Base-by-base conservation (phyloP, 495 filamentous ascomycete genomes). In the Aspergillus sparsus region DNA sequence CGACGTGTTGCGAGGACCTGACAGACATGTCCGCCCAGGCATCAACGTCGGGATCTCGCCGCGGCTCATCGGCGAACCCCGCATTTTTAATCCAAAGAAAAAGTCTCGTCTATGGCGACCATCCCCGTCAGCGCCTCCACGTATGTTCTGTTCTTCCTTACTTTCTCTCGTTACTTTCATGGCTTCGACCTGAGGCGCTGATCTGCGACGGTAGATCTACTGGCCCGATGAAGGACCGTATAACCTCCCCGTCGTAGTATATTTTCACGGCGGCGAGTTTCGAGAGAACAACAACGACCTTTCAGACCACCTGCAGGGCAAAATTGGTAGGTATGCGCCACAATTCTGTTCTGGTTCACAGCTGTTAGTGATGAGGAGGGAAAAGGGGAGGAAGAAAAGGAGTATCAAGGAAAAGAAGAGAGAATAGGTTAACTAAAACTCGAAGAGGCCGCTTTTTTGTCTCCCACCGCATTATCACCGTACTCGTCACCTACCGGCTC, bases 191-290 rank as follows among this genome's bases (percentile, higher is more conserved):
- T 1, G 37, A 41, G 10, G 37, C 37, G 7, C 37, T 41, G 11
- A 41, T 41, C 37, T 10, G 7, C n/a, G 37, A 11, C n/a, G 11
- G 7, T 32, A 51, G 49, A 32, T 51, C 13, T 45, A 21, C 36
- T 42, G 53, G 18, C 35, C 16, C 2, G 53, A 41, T 9, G 33
- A 27, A 7, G 41, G 21, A 8, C 49, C 15, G 21, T 33, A 13
- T 10, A 18, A 34, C 13, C 36, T 13, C 11, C 53, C 53, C 3
- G 53, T 56, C 2, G 37, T 56, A 6, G 53, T 56, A 4, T 56
- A 56, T 44, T 56, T 56, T 37, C 53, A 56, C 37, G 53, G 53
- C 16, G 53, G 53, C 5, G 53, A 21, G 35, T 56, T 56, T 37
- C 15, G 18, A 10, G 53, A 9, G 12, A 37, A 37, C 5, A 37